Evolutionary conservation across 305 asterid species (phyloP).

Genomic region (Plantago coronopus): DNA sequence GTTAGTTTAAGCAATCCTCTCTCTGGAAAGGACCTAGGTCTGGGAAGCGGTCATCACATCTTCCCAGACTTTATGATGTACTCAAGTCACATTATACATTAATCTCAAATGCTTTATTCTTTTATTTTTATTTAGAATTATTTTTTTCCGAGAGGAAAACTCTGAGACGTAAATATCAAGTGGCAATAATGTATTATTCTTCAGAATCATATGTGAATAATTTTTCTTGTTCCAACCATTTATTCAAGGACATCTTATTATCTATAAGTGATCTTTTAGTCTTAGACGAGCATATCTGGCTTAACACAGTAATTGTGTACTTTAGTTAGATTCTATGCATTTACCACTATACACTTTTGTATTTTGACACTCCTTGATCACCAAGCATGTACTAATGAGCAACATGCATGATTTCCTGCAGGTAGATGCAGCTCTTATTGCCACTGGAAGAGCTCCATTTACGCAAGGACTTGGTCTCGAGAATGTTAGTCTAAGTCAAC

Average conservation of each 20-base stretch:
- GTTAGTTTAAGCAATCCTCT: slow-evolving; percentile 35
- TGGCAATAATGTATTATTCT: no score
- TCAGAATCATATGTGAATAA: no score
- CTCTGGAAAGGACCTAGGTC: slow-evolving; percentile 20
- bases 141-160: no score
- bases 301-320: no score
- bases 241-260: no score
- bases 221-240: not conserved
- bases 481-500: slow-evolving; percentile 62
- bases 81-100: slow-evolving; percentile 9
- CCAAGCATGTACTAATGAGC: slow-evolving; percentile 12
- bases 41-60: slow-evolving; percentile 18
- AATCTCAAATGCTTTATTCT: slow-evolving; percentile 9
- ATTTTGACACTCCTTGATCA: no score
- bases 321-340: no score
- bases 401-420: slow-evolving; percentile 38
- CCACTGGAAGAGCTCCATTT: slow-evolving; percentile 96
- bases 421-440: slow-evolving; percentile 98
- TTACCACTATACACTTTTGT: no score
- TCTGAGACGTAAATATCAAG: not conserved
- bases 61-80: slow-evolving; percentile 18
- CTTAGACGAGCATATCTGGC: no score
- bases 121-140: not conserved
- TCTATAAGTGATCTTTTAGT: no score
- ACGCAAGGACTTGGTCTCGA: slow-evolving; percentile 94